Base-by-base conservation (phyloP, 345 rosid genomes). In the Euphorbia peplus region DNA sequence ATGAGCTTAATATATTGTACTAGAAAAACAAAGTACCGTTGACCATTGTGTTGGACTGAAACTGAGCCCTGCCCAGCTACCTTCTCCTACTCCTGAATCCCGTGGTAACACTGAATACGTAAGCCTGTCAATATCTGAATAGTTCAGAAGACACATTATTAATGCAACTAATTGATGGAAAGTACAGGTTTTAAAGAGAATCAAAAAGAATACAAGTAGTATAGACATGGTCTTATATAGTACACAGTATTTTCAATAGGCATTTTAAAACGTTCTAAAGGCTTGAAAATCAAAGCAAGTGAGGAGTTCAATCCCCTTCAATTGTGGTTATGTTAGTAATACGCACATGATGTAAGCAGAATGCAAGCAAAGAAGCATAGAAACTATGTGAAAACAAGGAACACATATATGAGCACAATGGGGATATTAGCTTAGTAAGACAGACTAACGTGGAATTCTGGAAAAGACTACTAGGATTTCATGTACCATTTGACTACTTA, bases 31-130 rank as follows among this genome's bases (percentile, higher is more conserved):
- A 65, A 16, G 66, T 83, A 86, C 90, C 87, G 71, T 81, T 71
- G 88, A 83, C 83, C 84, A 86, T 51, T 88, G 90, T 71, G 50
- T 76, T 64, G 88, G 93, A 82, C 87, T 81, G 75, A 88, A 85
- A 81, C 90, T 82, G 37, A 85, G 80, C 64, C 93, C 93, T 25
- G 93, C 81, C 90, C 93, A 88, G 64, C 90, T 81, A 64, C 85
- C 83, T 83, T 88, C 93, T 79, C 93, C 88, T 60, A 84, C 82
- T 61, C 88, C 93, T 81, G 73, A 78, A 81, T 85, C 88, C 58
- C 66, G 83, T 70, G 93, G 93, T 72, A 86, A 67, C 12, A 75
- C 87, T 10, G 90, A 88, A 76, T 85, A 85, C 11, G 90, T 76
- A 60, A 85, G 80, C 71, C 70, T 70, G 68, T 76, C 83, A 13